These are phyloP conservation scores for Mallotus japonicus DNA, from an alignment of 441 rosid genomes.

Conservation along the genomic window DNA sequence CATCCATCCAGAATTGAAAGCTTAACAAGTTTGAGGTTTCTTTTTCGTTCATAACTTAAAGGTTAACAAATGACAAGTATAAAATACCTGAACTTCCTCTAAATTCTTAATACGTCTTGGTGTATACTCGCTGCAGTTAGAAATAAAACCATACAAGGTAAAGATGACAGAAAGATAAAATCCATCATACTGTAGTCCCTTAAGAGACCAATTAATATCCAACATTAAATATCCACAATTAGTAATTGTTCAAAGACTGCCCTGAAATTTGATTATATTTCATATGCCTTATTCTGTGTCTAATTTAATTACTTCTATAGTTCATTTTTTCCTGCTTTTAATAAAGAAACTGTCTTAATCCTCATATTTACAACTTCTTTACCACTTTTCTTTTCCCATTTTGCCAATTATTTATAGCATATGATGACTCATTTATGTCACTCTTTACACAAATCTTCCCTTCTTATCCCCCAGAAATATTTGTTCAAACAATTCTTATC, in stretches of 20 bases:
- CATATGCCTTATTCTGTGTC: background rate
- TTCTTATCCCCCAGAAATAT: background rate
- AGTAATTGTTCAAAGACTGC: background rate
- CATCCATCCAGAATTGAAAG: slow-evolving; percentile 21
- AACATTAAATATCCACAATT: background rate
- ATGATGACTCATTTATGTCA: background rate
- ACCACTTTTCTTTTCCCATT: background rate
- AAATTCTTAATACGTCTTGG: slow-evolving; percentile 88
- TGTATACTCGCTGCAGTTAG: slow-evolving; percentile 74
- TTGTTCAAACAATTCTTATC: background rate
- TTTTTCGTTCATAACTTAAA: too few relatives aligned
- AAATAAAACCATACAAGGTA: slow-evolving; percentile 15
- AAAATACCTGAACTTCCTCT: slow-evolving; percentile 70
- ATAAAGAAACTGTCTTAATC: too few relatives aligned
- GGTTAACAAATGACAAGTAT: slow-evolving; percentile 5
- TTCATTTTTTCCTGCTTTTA: too few relatives aligned
- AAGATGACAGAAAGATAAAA: slow-evolving; percentile 14
- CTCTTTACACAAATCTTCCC: background rate
- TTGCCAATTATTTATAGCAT: background rate
- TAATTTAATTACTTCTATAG: background rate
- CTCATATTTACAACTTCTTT: too few relatives aligned
- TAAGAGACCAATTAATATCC: background rate
- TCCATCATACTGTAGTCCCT: background rate
- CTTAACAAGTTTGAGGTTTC: too few relatives aligned
- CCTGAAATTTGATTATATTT: background rate